Base-by-base conservation (phyloP, 2,329 filamentous ascomycete species). In the Ascochyta pisi region DNA sequence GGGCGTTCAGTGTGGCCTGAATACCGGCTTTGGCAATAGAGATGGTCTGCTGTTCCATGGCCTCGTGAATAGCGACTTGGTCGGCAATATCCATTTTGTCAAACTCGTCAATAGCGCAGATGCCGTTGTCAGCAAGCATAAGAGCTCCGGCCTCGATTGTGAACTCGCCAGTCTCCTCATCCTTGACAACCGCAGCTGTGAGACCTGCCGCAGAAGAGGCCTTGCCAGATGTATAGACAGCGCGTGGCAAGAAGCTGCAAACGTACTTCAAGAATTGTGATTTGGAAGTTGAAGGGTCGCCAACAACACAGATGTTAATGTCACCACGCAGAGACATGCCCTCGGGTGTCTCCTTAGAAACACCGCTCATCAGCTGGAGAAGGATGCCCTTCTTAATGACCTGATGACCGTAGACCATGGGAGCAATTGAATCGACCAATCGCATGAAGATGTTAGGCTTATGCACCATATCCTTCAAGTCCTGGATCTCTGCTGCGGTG, bases 21-120 rank as follows among this genome's bases (percentile, higher is more conserved):
- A 99, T 99, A 69, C 95, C 95, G 5, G 95, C 95, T 79, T 99
- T 99, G 57, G 95, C 94, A 69, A 99, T 99, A 8, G 92, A 97
- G 64, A 99, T 99, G 5, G 95, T 99, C 78, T 99, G 95, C 81
- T 99, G 95, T 85, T 99, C 95, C 95, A 99, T 99, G 57, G 95
- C 95, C 86, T 99, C 95, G 84, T 99, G 95, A 70, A 99, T 99
- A 63, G 95, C 95, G 51, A 99, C 95, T 79, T 99, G 95, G 75
- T 99, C 95, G 48, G 82, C 87, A 60, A 99, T 90, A 70, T 99
- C 95, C 95, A 99, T 99, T 81, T 99, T 99, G 85, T 99, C 95
- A 68, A 99, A 99, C 75, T 99, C 95, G 73, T 99, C 95, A 73
- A 99, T 99, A 57, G 92, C 93, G 77, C 95, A 99, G 68, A 98